These are phyloP conservation scores for Jacaranda mimosifolia DNA, from an alignment of 257 asterid species.

Conservation along the genomic window DNA sequence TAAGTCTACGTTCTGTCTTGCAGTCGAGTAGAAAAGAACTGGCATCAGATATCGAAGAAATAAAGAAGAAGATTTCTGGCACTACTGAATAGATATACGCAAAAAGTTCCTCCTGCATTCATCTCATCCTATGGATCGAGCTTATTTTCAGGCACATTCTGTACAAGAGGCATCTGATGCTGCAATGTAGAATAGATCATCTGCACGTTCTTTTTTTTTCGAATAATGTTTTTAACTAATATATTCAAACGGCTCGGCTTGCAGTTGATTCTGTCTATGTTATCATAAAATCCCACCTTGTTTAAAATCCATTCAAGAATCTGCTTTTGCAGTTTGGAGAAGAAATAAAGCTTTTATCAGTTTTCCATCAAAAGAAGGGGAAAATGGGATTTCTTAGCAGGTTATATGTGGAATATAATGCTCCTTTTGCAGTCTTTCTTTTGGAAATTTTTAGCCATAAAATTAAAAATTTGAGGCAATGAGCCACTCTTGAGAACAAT, in stretches of 20 bases:
- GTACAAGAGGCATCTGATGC: constrained; percentile 37
- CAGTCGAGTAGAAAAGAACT: constrained; percentile 95
- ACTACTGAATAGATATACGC: constrained; percentile 52
- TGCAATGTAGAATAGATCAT: constrained; percentile 34
- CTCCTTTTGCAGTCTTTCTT: not conserved
- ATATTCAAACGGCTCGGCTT: constrained; percentile 15
- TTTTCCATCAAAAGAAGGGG: no score
- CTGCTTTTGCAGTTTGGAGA: no score
- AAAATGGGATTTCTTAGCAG: no score
- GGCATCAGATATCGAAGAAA: constrained; percentile 75
- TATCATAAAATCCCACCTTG: not conserved
- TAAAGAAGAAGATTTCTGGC: constrained; percentile 94
- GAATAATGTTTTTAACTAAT: constrained; percentile 14
- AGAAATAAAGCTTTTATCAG: no score
- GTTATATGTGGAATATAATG: no score
- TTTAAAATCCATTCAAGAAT: no score
- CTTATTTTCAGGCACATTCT: constrained; percentile 8
- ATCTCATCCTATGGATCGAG: not conserved
- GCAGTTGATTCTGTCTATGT: constrained; percentile 2
- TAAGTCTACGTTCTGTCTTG: constrained; percentile 12
- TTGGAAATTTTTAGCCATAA: not conserved
- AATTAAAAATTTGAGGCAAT: no score
- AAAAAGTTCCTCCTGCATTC: not conserved
- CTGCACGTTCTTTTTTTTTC: constrained; percentile 7
- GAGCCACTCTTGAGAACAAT: no score